Percentiles rank a stretch among this genome's conserved stretches.
phyloP scores from a whole-genome alignment of 2,329 filamentous ascomycete species.

The Ciborinia camelliae region DNA sequence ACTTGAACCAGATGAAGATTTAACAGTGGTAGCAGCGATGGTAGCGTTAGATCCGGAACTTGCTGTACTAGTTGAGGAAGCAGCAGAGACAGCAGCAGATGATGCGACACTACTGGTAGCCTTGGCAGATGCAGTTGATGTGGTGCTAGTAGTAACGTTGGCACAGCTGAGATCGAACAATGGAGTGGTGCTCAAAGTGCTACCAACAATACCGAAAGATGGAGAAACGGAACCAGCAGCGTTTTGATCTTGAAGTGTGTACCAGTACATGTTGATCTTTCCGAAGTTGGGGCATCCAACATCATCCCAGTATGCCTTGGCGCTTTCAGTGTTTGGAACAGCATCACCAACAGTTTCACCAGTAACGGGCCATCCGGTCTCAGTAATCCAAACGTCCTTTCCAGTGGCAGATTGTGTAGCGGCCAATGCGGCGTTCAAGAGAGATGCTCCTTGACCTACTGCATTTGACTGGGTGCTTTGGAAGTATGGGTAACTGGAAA shows the following conservation, averaged over 20 bases:
- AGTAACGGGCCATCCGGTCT: constrained; percentile 81
- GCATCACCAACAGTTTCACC: constrained; percentile 61
- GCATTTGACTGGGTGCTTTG: constrained; percentile 65
- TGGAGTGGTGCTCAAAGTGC: constrained; percentile 50
- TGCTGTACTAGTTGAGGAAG: constrained; percentile 12
- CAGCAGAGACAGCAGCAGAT: constrained; percentile 12
- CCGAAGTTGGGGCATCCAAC: constrained; percentile 71
- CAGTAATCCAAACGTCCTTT: constrained; percentile 81
- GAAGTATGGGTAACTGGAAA: constrained; percentile 68
- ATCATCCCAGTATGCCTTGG: constrained; percentile 75
- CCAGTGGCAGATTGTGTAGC: constrained; percentile 56
- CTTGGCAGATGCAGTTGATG: constrained; percentile 22
- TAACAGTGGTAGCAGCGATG: constrained; percentile 11
- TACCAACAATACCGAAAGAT: constrained; percentile 67
- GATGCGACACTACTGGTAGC: constrained; percentile 21
- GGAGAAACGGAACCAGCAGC: constrained; percentile 56
- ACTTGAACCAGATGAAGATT: constrained; percentile 7
- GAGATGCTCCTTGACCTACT: constrained; percentile 59
- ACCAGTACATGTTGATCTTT: constrained; percentile 70
- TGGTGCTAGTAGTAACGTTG: constrained; percentile 30
- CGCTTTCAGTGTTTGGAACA: constrained; percentile 62
- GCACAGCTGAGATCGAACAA: constrained; percentile 62
- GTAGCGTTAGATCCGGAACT: constrained; percentile 15
- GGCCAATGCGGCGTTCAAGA: constrained; percentile 66
- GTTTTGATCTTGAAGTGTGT: constrained; percentile 67